A percentile compares a stretch with the other conserved stretches of the same genome.
Evolutionary conservation across 495 filamentous ascomycete species (phyloP).

Genomic region (Oleoguttula mirabilis): DNA sequence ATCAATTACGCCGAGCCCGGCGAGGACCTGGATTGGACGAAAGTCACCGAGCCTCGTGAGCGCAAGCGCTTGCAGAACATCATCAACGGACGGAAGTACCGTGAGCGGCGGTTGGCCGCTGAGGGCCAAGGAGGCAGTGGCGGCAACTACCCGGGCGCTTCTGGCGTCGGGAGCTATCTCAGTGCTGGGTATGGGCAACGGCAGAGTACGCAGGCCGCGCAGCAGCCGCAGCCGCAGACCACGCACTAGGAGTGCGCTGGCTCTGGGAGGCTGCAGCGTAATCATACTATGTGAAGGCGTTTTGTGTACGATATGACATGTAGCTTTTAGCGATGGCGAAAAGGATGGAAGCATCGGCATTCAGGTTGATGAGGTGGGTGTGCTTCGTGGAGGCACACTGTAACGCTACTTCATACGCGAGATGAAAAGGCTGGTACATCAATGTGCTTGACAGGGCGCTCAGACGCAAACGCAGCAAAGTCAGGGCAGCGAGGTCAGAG

Average conservation of each 20-base stretch:
- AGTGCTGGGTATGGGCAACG: constrained; percentile 17
- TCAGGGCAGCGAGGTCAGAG: no score
- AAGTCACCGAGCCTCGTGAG: constrained; percentile 19
- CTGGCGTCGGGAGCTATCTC: constrained; percentile 16
- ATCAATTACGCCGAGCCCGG: constrained; percentile 21
- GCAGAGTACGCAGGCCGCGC: not conserved
- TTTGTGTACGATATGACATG: not conserved
- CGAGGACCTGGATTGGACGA: constrained; percentile 21
- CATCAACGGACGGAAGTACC: constrained; percentile 22
- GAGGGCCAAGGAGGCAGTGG: constrained; percentile 19
- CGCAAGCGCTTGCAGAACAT: constrained; percentile 21
- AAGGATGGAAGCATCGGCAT: no score
- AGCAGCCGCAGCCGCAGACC: not conserved
- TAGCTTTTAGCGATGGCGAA: not conserved
- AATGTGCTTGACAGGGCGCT: no score
- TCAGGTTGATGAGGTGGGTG: no score
- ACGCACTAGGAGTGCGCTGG: not conserved
- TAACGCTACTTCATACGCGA: no score
- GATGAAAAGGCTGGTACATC: no score
- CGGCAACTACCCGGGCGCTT: constrained; percentile 19
- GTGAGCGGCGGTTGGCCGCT: constrained; percentile 15
- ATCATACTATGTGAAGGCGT: not conserved
- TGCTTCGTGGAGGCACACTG: no score
- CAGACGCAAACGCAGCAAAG: no score
- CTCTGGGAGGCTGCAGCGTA: not conserved